phyloP scores from a whole-genome alignment of 1,284 basidiomycete species.

The Ustilago crameri region DNA sequence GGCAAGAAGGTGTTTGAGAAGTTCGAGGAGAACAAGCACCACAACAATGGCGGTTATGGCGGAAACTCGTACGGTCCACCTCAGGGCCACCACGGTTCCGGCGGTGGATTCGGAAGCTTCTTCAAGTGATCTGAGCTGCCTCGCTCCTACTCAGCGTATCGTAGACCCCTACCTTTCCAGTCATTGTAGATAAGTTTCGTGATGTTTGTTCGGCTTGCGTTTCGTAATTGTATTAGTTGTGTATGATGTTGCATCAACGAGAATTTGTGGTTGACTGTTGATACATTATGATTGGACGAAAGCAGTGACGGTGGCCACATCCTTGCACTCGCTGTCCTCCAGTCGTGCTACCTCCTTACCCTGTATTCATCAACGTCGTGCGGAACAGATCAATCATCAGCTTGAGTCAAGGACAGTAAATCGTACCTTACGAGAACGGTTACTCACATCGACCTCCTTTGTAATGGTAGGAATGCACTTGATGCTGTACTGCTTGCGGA shows the following conservation, averaged over 20 bases:
- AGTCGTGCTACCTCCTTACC: conserved; percentile 47
- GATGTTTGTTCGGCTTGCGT: background rate
- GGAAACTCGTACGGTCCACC: conserved; percentile 32
- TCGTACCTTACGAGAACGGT: background rate
- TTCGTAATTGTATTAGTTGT: background rate
- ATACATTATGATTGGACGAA: conserved; percentile 19
- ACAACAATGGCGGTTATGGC: conserved; percentile 15
- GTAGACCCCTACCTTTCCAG: background rate
- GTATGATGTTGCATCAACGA: background rate
- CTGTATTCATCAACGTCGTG: conserved; percentile 3
- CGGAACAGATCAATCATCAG: background rate
- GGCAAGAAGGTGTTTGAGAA: conserved; percentile 57
- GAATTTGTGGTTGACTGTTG: background rate
- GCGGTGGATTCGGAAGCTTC: conserved; percentile 35
- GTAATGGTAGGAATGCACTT: conserved; percentile 49
- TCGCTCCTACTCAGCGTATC: background rate
- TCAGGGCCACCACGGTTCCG: conserved; percentile 17
- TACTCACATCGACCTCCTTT: conserved; percentile 40
- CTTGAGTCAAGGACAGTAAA: background rate
- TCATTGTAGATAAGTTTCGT: background rate
- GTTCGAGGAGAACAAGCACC: conserved; percentile 37
- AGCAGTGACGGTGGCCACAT: conserved; percentile 24
- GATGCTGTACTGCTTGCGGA: conserved; percentile 40
- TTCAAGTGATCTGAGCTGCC: conserved; percentile 22
- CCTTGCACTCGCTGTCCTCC: conserved; percentile 49